Base-by-base conservation (phyloP, 352 stramenopile species). In the Globisporangium solare region DNA sequence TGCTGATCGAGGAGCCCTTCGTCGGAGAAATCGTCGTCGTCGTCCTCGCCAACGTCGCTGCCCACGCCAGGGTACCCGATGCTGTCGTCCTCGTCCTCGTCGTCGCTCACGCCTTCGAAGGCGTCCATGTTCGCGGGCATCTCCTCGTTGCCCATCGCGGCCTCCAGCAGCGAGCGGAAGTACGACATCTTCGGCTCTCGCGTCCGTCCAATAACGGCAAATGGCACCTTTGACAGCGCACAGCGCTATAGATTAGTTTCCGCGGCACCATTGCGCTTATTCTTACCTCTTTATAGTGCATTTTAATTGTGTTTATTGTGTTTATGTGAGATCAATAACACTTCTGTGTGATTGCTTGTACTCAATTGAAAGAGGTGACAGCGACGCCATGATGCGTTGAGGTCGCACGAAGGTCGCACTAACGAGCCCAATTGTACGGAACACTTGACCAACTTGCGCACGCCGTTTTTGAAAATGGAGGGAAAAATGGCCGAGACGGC, bases 81-180 rank as follows among this genome's bases (percentile, higher is more conserved):
- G 18, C 53, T 47, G 7, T 63, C 64, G 18, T 43, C 54, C 31
- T 69, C 64, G 10, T 64, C 63, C 20, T 73, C 66, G 45, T 68
- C 66, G 6, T 54, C 56, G 15, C 68, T 59, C 12, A 51, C 62
- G 13, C 63, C 61, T 50, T 85, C 68, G 50, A 84, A 70, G 53
- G 72, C 72, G 37, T 88, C 76, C 15, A 81, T 70, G 49, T 77
- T 62, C 22, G 67, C 58, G 2, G 74, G 73, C 51, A 81, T 60
- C 59, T 82, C 72, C 15, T 79, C 67, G 55, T 84, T 71, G 58
- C 78, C 80, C 79, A 92, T 90, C 24, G 79, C 83, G 49, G 83
- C 80, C 66, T 92, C 77, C 47, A 92, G 71, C 63, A 92, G 74
- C 78, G 83, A 88, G 62, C 80, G 74, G 62, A 92, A 92, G 68